Percentiles rank a stretch among this genome's conserved stretches.
Evolutionary conservation across 192 early-diverging fungal species (phyloP).

Genomic region (Radiomyces spectabilis): DNA sequence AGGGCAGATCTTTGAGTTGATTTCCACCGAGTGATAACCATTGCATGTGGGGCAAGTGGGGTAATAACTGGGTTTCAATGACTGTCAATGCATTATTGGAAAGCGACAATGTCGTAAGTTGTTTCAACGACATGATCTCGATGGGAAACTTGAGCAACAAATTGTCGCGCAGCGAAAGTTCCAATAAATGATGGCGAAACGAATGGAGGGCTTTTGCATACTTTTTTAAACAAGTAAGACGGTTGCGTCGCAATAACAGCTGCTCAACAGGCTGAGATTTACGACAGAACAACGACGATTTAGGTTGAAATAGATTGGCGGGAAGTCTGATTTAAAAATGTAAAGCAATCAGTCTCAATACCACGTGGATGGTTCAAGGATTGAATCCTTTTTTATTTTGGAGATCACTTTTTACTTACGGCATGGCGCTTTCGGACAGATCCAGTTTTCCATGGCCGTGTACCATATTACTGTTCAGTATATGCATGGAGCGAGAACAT

Average conservation of each 20-base stretch:
- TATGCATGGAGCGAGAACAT: too few species aligned
- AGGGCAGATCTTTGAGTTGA: conserved; percentile 13
- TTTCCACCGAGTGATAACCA: conserved; percentile 20
- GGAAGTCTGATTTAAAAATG: too few species aligned
- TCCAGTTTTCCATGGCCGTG: too few species aligned
- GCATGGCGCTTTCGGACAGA: not conserved
- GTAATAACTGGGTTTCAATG: conserved; percentile 6
- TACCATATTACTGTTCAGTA: too few species aligned
- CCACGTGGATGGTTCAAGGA: not conserved
- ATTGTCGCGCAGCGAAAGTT: conserved; percentile 35
- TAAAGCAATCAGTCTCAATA: too few species aligned
- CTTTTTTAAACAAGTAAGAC: not conserved
- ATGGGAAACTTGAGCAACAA: conserved; percentile 26
- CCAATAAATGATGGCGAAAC: conserved; percentile 20
- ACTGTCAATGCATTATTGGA: conserved; percentile 24
- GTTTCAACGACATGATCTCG: conserved; percentile 24
- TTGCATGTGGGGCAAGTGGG: conserved; percentile 4
- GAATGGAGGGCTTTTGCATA: conserved; percentile 13
- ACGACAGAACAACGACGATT: not conserved
- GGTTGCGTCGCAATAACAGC: conserved; percentile 14
- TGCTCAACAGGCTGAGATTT: not conserved
- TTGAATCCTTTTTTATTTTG: not conserved
- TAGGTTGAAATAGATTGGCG: conserved; percentile 4
- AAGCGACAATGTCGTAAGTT: conserved; percentile 33
- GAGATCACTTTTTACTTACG: not conserved